Evolutionary conservation across 2,329 filamentous ascomycete species (phyloP).

Genomic region (Capronia americana): DNA sequence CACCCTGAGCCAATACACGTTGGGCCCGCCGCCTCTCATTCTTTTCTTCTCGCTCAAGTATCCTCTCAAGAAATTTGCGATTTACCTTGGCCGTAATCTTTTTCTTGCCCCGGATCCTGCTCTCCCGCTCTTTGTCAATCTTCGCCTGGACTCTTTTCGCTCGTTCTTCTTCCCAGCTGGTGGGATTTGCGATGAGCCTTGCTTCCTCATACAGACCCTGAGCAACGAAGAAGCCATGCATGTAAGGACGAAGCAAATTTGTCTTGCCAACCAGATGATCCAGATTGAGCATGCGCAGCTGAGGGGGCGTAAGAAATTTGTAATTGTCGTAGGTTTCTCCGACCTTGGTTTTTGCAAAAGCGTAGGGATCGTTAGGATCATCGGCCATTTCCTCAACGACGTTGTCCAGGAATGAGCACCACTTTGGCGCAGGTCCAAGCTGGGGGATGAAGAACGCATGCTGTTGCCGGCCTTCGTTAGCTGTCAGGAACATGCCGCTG

Average conservation of each 20-base stretch:
- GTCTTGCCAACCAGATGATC: slow-evolving; percentile 90
- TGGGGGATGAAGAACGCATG: slow-evolving; percentile 95
- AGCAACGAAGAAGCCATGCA: slow-evolving; percentile 98
- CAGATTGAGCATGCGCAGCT: slow-evolving; percentile 83
- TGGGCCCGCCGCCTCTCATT: slow-evolving; percentile 53
- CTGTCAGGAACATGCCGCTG: slow-evolving; percentile 92
- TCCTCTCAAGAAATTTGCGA: slow-evolving; percentile 66
- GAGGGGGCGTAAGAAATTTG: slow-evolving; percentile 91
- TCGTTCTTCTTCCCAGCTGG: slow-evolving; percentile 89
- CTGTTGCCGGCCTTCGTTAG: slow-evolving; percentile 94
- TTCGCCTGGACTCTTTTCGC: slow-evolving; percentile 91
- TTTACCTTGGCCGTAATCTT: slow-evolving; percentile 93
- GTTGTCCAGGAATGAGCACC: slow-evolving; percentile 97
- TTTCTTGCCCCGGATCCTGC: slow-evolving; percentile 89
- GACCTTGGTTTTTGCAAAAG: slow-evolving; percentile 57
- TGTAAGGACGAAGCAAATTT: slow-evolving; percentile 88
- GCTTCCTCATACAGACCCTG: slow-evolving; percentile 96
- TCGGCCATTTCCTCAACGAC: slow-evolving; percentile 99
- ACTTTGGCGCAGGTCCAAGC: slow-evolving; percentile 88
- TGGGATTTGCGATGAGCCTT: slow-evolving; percentile 88
- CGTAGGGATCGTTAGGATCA: slow-evolving; percentile 68
- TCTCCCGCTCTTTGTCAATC: slow-evolving; percentile 96
- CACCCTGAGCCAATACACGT: slow-evolving; percentile 60
- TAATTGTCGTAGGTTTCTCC: slow-evolving; percentile 96
- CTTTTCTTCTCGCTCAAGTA: slow-evolving; percentile 67